Conservation (phyloP, 192 early-diverging fungal genomes). For the Blastocladiella britannica region DNA sequence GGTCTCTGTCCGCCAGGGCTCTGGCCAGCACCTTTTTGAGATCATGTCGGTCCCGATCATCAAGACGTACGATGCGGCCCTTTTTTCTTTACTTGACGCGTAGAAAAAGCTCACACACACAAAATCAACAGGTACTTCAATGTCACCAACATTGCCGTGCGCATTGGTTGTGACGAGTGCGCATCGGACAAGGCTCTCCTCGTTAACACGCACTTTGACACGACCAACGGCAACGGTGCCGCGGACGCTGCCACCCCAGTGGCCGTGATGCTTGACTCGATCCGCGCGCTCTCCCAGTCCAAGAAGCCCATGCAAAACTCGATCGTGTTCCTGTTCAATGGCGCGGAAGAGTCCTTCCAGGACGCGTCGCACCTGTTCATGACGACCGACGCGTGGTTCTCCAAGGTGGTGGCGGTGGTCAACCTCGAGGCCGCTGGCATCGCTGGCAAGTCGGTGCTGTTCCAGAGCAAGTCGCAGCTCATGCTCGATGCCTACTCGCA, state of each 20-base stretch:
- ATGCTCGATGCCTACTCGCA: conserved; percentile 45
- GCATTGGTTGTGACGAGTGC: neutral
- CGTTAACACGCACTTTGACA: neutral
- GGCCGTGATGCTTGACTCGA: neutral
- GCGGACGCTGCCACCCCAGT: neutral
- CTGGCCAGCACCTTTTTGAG: neutral
- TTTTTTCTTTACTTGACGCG: too few species aligned
- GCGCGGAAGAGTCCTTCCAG: conserved; percentile 53
- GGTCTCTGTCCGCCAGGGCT: neutral
- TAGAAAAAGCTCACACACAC: too few species aligned
- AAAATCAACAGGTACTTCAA: too few species aligned
- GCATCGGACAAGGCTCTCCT: neutral
- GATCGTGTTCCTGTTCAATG: conserved; percentile 31
- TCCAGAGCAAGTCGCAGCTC: conserved; percentile 45
- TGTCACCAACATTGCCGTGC: neutral
- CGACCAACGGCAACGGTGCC: neutral
- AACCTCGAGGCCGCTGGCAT: conserved; percentile 58
- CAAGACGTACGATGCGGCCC: neutral
- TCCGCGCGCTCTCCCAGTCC: neutral
- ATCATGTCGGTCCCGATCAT: neutral
- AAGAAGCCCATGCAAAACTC: neutral
- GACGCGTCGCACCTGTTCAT: conserved; percentile 58
- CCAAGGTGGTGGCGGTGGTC: conserved; percentile 39
- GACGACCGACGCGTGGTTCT: conserved; percentile 10
- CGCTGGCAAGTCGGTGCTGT: conserved; percentile 40